Percentiles rank a stretch among this genome's conserved stretches.
phyloP scores from a whole-genome alignment of 23 red algal species.

The Pyropia yezoensis region DNA sequence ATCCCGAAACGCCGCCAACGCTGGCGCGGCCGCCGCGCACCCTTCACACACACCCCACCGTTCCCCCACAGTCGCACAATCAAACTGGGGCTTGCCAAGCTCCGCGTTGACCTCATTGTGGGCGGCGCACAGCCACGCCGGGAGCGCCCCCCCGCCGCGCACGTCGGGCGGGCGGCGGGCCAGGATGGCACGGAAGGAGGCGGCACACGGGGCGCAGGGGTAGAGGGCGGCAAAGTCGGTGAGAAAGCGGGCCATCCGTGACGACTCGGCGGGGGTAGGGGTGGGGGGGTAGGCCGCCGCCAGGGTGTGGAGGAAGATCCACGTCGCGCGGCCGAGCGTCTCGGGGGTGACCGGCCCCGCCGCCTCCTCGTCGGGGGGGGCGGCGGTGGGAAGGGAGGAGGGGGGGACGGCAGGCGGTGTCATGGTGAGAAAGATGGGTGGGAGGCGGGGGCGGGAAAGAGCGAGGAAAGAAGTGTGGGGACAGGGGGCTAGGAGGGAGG shows the following conservation, averaged over 20 bases:
- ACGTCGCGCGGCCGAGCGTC: constrained; percentile 63
- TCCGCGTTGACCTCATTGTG: constrained; percentile 79
- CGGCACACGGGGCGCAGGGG: constrained; percentile 60
- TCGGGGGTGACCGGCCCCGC: constrained; percentile 34
- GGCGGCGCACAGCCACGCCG: constrained; percentile 60
- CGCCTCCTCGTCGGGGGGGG: not conserved
- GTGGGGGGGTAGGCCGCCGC: constrained; percentile 44
- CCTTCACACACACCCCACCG: constrained; percentile 67
- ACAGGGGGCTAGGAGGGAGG: too few species aligned
- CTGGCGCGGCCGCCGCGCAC: constrained; percentile 33
- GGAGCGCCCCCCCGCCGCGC: constrained; percentile 18
- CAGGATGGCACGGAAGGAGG: constrained; percentile 47
- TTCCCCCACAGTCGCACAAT: constrained; percentile 36
- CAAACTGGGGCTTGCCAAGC: constrained; percentile 57
- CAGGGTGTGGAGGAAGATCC: constrained; percentile 80
- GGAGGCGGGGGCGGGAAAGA: too few species aligned
- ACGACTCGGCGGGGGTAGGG: constrained; percentile 5
- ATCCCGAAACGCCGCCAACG: constrained; percentile 12
- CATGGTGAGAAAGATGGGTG: too few species aligned
- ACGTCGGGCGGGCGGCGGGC: constrained; percentile 26
- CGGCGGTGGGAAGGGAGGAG: too few species aligned
- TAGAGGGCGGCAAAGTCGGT: constrained; percentile 55
- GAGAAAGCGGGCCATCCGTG: constrained; percentile 40
- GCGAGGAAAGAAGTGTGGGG: too few species aligned
- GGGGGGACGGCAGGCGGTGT: too few species aligned